Conservation (phyloP, 2,329 filamentous ascomycete genomes). For the Didymella arachidicola region DNA sequence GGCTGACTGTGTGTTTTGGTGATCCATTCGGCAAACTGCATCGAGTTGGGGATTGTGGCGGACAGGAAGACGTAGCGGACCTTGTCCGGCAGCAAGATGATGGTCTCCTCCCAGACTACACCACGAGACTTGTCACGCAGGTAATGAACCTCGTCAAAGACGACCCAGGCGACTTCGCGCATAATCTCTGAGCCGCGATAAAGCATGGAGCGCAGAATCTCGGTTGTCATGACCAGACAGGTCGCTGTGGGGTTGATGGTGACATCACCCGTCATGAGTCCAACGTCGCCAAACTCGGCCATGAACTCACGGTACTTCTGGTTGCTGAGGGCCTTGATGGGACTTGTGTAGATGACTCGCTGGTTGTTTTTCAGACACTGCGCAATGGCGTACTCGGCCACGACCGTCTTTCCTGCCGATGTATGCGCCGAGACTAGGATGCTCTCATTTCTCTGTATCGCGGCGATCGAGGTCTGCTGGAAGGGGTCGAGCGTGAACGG, state of each 20-base stretch:
- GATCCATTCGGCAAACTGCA: slow-evolving; percentile 99
- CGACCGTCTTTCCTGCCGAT: slow-evolving; percentile 96
- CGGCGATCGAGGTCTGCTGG: slow-evolving; percentile 92
- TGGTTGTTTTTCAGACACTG: slow-evolving; percentile 98
- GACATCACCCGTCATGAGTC: slow-evolving; percentile 98
- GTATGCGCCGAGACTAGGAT: slow-evolving; percentile 97
- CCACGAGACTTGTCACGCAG: slow-evolving; percentile 92
- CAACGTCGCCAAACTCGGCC: slow-evolving; percentile 94
- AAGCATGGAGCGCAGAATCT: slow-evolving; percentile 98
- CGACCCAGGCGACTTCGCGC: slow-evolving; percentile 97
- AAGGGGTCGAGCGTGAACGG: slow-evolving; percentile 96
- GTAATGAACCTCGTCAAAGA: slow-evolving; percentile 99
- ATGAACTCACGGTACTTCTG: slow-evolving; percentile 98
- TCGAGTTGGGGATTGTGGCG: slow-evolving; percentile 96
- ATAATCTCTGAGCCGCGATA: slow-evolving; percentile 99
- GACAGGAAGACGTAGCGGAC: slow-evolving; percentile 98
- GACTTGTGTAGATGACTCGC: slow-evolving; percentile 98
- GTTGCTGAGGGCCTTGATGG: slow-evolving; percentile 98
- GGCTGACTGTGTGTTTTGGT: slow-evolving; percentile 97
- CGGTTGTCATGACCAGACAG: slow-evolving; percentile 98
- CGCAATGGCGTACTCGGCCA: slow-evolving; percentile 97
- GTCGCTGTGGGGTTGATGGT: slow-evolving; percentile 99
- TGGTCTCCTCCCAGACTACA: slow-evolving; percentile 99
- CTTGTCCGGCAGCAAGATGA: slow-evolving; percentile 97
- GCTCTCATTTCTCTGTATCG: slow-evolving; percentile 95